Base-by-base conservation (phyloP, 192 early-diverging fungal species). In the Rhizophagus prolifer region DNA sequence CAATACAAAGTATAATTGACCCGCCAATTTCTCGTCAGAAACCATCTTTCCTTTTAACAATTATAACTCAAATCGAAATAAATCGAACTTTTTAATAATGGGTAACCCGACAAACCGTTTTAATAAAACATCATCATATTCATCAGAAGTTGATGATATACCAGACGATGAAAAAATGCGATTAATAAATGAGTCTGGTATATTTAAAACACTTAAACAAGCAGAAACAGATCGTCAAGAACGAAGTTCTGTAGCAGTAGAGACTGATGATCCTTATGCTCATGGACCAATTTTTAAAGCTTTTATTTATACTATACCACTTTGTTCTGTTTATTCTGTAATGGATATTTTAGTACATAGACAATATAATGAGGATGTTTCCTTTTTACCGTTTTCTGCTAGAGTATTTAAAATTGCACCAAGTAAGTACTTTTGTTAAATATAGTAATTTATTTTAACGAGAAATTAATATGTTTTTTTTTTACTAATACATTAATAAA, bases 131-230 rank as follows among this genome's bases (percentile, higher is more conserved):
- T 16, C 14, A 21, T 7, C 50, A 54, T 54, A 54, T 21, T 54
- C 50, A 1, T 9, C 38, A 36, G 30, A 50, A 26, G 9, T 76
- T 28, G 68, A 79, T 65, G 80, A 76, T 36, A 80, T 79, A 28
- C 78, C 81, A 30, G 78, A 79, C 23, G 41, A 58, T 16, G 84
- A 83, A 50, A 79, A 83, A 64, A 47, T 79, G 30, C 74, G 80
- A 14, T 47, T 85, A 60, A 79, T 83, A 2, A 74, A 76, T 19
- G 34, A 77, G 72, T 23, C 76, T 6, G 79, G 80, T 28, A 13
- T 47, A 26, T 4, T 30, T 14, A 36, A 36, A 74, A 25, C 34
- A 12, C n/a, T 19, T 25, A 2, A 38, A 25, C 10, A 26, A 66
- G 19, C 12, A 30, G 62, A 75, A 23, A 38, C 16, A 41, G 31